phyloP scores from a whole-genome alignment of 129 eudicot species.

The Flaveria bidentis region DNA sequence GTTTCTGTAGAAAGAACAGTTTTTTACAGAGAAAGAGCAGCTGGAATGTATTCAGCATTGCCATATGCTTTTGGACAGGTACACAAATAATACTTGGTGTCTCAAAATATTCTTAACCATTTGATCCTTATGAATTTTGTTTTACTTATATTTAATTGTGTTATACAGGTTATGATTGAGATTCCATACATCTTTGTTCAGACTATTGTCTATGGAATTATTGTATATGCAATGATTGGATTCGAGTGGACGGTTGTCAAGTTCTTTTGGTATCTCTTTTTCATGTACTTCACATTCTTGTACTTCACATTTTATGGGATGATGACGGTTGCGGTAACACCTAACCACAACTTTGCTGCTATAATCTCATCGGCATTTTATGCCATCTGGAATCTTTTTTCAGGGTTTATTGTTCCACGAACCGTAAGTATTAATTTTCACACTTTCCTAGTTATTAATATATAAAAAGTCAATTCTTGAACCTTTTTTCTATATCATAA shows the following conservation, averaged over 20 bases:
- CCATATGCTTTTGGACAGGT: conserved; percentile 95
- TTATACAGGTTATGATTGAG: conserved; percentile 74
- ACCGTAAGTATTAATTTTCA: conserved; percentile 52
- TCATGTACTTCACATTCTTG: conserved; percentile 80
- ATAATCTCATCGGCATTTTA: conserved; percentile 76
- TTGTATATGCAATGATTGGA: conserved; percentile 81
- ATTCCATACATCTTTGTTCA: conserved; percentile 73
- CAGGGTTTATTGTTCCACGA: conserved; percentile 81
- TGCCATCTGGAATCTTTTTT: conserved; percentile 80
- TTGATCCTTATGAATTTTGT: conserved; percentile 9
- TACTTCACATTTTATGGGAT: conserved; percentile 90
- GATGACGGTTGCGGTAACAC: conserved; percentile 90
- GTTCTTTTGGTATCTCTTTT: conserved; percentile 77
- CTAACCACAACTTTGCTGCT: conserved; percentile 72
- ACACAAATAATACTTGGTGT: neutral
- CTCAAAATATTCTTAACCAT: neutral
- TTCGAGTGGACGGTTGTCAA: conserved; percentile 76
- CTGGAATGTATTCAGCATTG: conserved; percentile 93
- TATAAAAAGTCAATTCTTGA: conserved; percentile 6
- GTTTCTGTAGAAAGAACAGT: conserved; percentile 87
- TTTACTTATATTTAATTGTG: neutral
- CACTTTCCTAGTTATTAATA: conserved; percentile 1
- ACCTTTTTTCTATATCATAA: conserved; percentile 1
- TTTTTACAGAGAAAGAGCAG: conserved; percentile 95
- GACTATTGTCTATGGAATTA: conserved; percentile 63